Base-by-base conservation (phyloP, 768 basidiomycete species). In the Phlegmacium glaucopus region DNA sequence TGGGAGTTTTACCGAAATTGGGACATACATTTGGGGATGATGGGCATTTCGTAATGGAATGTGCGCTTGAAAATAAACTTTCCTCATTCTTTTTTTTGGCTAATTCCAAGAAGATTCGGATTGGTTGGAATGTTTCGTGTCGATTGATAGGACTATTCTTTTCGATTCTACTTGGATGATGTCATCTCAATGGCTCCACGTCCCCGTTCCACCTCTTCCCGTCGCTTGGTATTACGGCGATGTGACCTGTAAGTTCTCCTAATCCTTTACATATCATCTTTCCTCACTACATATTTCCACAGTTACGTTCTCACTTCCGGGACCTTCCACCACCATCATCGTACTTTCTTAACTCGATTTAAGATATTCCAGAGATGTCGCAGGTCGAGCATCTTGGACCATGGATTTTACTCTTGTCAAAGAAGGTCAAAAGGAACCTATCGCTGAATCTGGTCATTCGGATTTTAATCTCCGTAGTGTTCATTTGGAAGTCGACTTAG, bases 221-320 rank as follows among this genome's bases (percentile, higher is more conserved):
- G 65, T 72, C 30, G 76, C 77, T 0, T 80, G 77, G 77, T 69
- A 70, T 4, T 77, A 68, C 42, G 79, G 78, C 12, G 79, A 82
- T 49, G 67, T 82, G 8, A 72, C 76, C 9, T 81, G 78, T 79
- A 49, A 35, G 77, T 64, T n/a, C n/a, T n/a, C n/a, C n/a, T n/a
- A n/a, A n/a, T n/a, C n/a, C n/a, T n/a, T n/a, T n/a, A n/a, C n/a
- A n/a, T n/a, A n/a, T n/a, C n/a, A n/a, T n/a, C n/a, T n/a, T n/a
- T n/a, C n/a, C n/a, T n/a, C n/a, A n/a, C n/a, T n/a, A n/a, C n/a
- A n/a, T n/a, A n/a, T n/a, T n/a, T n/a, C n/a, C n/a, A n/a, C n/a
- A 80, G 79, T 76, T 57, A 74, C 71, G 0, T 72, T 81, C 54
- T 62, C 69, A 3, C 54, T 80, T 13, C 61, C 72, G 2, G 60